These are phyloP conservation scores for Metschnikowia matae DNA, from an alignment of 805 yeast species.

Conservation along the genomic window DNA sequence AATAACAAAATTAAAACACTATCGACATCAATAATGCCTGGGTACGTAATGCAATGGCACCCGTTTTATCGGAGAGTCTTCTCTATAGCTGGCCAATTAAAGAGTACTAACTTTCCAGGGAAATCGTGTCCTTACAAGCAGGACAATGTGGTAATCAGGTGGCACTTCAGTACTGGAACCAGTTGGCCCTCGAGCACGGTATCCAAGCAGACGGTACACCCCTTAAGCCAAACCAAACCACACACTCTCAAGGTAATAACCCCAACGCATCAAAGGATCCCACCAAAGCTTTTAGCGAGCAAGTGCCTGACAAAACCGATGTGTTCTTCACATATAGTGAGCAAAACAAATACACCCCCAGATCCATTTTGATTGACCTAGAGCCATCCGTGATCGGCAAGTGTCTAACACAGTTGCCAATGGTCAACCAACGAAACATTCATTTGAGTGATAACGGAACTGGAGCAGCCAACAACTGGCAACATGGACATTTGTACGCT, in stretches of 20 bases:
- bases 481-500: slow-evolving; percentile 81
- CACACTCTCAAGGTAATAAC: not conserved
- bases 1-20: slow-evolving; percentile 6
- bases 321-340: slow-evolving; percentile 78
- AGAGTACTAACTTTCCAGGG: slow-evolving; percentile 39
- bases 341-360: slow-evolving; percentile 76
- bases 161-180: slow-evolving; percentile 90
- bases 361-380: slow-evolving; percentile 79
- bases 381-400: slow-evolving; percentile 86
- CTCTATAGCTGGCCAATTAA: not conserved
- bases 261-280: slow-evolving; percentile 16
- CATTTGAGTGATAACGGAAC: slow-evolving; percentile 77
- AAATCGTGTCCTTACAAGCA: slow-evolving; percentile 65
- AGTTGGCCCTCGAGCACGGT: slow-evolving; percentile 83
- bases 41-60: slow-evolving; percentile 18
- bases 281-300: not conserved
- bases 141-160: slow-evolving; percentile 98
- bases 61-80: not conserved
- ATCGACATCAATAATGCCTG: slow-evolving; percentile 21
- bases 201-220: slow-evolving; percentile 62
- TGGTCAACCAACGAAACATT: slow-evolving; percentile 80
- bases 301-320: slow-evolving; percentile 65
- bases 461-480: slow-evolving; percentile 98
- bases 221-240: not conserved
- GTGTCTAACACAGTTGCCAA: slow-evolving; percentile 47